Conservation (phyloP, 2,329 filamentous ascomycete genomes). For the Bipolaris cookei region DNA sequence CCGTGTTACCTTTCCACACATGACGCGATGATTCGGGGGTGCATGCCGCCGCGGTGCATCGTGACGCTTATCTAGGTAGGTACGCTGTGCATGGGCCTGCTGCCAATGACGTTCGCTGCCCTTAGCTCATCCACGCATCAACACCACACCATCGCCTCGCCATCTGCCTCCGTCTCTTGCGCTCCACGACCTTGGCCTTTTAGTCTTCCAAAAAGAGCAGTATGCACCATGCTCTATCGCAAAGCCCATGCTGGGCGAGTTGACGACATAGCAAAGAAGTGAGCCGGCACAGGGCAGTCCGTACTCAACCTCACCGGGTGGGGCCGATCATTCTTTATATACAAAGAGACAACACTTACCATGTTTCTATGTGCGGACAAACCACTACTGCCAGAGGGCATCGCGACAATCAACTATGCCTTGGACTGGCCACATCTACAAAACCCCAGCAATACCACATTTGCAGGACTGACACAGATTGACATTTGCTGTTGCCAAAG, state of each 20-base stretch:
- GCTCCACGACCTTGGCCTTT: not conserved
- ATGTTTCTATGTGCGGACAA: conserved; percentile 20
- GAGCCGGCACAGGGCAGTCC: not conserved
- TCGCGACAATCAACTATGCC: conserved; percentile 46
- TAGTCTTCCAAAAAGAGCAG: conserved; percentile 17
- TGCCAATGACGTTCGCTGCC: conserved; percentile 14
- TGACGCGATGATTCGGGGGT: conserved; percentile 8
- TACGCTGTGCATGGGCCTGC: conserved; percentile 16
- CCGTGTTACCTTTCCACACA: conserved; percentile 8
- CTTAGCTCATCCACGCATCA: not conserved
- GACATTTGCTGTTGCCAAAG: conserved; percentile 36
- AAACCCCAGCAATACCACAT: conserved; percentile 42
- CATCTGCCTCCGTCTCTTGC: not conserved
- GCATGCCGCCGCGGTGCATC: conserved; percentile 6
- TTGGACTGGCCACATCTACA: conserved; percentile 38
- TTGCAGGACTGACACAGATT: conserved; percentile 34
- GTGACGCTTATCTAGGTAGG: conserved; percentile 16
- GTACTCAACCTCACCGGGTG: not conserved
- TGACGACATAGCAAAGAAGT: conserved; percentile 4
- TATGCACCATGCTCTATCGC: conserved; percentile 28
- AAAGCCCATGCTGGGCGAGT: conserved; percentile 10
- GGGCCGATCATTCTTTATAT: not conserved
- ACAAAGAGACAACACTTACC: not conserved
- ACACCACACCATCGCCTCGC: not conserved
- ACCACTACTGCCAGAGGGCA: conserved; percentile 41